Evolutionary conservation across 305 asterid species (phyloP).

Genomic region (Rubia balearica): DNA sequence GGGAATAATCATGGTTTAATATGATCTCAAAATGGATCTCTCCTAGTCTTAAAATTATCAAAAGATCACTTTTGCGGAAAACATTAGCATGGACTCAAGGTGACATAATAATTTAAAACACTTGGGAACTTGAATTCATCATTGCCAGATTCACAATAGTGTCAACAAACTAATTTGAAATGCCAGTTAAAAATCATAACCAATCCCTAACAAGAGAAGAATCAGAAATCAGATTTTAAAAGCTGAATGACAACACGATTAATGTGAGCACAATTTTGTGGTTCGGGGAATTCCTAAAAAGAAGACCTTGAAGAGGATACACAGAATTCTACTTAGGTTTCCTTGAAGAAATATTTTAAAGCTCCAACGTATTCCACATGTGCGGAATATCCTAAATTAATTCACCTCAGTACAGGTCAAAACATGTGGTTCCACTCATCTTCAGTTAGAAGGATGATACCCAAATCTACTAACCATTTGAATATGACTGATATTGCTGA

Average conservation of each 20-base stretch:
- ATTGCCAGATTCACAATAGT: not conserved
- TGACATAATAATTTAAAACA: not conserved
- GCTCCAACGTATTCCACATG: not conserved
- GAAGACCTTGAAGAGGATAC: not conserved
- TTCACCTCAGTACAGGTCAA: not conserved
- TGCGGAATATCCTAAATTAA: not conserved
- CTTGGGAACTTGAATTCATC: slow-evolving; percentile 6
- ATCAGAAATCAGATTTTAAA: not conserved
- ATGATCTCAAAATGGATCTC: not conserved
- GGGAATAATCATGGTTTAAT: not conserved
- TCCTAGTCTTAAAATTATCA: not conserved
- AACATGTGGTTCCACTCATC: not conserved
- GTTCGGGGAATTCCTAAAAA: not conserved
- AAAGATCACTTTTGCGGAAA: not conserved
- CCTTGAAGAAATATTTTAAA: not conserved
- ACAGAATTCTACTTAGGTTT: not conserved
- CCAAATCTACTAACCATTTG: not conserved
- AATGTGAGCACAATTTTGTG: not conserved
- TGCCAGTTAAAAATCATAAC: not conserved
- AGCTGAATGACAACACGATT: not conserved
- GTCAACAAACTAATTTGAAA: slow-evolving; percentile 2
- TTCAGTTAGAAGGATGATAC: not conserved
- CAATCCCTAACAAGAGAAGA: not conserved
- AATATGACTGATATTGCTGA: not conserved
- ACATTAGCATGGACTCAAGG: not conserved